Conservation (phyloP, 169 alveolate species). For the Plasmodium chabaudi region DNA sequence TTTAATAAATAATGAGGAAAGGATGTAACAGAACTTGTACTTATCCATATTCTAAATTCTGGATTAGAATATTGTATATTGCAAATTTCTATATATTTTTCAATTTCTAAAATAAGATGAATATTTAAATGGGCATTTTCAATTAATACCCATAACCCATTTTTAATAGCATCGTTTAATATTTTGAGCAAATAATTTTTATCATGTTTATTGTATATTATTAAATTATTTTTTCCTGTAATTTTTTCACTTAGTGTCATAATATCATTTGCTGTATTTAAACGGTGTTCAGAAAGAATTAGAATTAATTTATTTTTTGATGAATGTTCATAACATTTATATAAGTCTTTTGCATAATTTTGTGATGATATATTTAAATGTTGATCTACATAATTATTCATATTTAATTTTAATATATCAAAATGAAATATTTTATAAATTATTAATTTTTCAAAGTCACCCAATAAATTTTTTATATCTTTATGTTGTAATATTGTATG, state of each 20-base stretch:
- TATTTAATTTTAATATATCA: slow-evolving; percentile 61
- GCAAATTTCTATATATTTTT: slow-evolving; percentile 67
- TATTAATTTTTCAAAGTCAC: slow-evolving; percentile 55
- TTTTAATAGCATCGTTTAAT: slow-evolving; percentile 73
- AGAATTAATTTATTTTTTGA: slow-evolving; percentile 53
- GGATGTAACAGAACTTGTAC: slow-evolving; percentile 49
- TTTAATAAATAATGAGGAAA: slow-evolving; percentile 69
- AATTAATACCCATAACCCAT: slow-evolving; percentile 74
- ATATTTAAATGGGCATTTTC: slow-evolving; percentile 75
- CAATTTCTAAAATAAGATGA: slow-evolving; percentile 62
- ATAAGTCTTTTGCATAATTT: slow-evolving; percentile 59
- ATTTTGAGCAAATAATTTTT: slow-evolving; percentile 38
- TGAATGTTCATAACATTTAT: slow-evolving; percentile 75
- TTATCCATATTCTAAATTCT: slow-evolving; percentile 75
- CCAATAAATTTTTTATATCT: slow-evolving; percentile 46
- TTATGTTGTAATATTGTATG: slow-evolving; percentile 71
- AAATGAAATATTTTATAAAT: slow-evolving; percentile 67
- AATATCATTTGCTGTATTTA: slow-evolving; percentile 69
- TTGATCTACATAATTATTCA: slow-evolving; percentile 61
- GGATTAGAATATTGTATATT: slow-evolving; percentile 74
- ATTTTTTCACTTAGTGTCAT: slow-evolving; percentile 69
- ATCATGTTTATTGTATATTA: slow-evolving; percentile 62
- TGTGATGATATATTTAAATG: slow-evolving; percentile 46
- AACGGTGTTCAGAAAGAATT: slow-evolving; percentile 46
- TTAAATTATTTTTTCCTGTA: slow-evolving; percentile 65